Evolutionary conservation across 192 early-diverging fungal species (phyloP).

Genomic region (Backusella parvicylindrica): DNA sequence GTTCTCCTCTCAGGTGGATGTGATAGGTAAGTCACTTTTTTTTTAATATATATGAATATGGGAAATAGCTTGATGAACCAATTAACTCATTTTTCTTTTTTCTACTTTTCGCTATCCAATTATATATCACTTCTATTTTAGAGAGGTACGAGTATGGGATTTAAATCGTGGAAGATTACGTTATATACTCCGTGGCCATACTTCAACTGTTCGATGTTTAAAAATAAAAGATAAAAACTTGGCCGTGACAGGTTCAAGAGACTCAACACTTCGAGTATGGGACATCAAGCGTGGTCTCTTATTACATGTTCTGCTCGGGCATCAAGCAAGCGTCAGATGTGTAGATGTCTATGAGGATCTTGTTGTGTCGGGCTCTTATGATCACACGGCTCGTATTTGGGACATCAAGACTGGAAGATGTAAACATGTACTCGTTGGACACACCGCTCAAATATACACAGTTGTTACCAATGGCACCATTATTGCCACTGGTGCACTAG

Average conservation of each 20-base stretch:
- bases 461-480: conserved; percentile 83
- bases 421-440: conserved; percentile 75
- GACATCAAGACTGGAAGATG: conserved; percentile 70
- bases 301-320: conserved; percentile 76
- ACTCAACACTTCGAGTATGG: conserved; percentile 93
- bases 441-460: conserved; percentile 90
- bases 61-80: background rate
- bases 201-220: conserved; percentile 92
- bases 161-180: conserved; percentile 79
- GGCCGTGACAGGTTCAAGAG: conserved; percentile 89
- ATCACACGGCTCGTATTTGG: conserved; percentile 91
- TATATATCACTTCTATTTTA: conserved; percentile 1
- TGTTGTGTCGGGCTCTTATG: conserved; percentile 91
- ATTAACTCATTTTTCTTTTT: background rate
- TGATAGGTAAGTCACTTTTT: conserved; percentile 65
- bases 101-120: background rate
- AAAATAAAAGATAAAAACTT: conserved; percentile 68
- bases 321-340: conserved; percentile 87
- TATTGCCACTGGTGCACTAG: conserved; percentile 89
- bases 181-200: conserved; percentile 92
- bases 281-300: conserved; percentile 61
- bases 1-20: conserved; percentile 92
- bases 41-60: background rate
- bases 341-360: conserved; percentile 80
- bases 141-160: conserved; percentile 93